Evolutionary conservation across 1,284 basidiomycete genomes (phyloP), one percentile per base, ranked within the genome.

Genomic region (Rhizopogon hawkerae): DNA sequence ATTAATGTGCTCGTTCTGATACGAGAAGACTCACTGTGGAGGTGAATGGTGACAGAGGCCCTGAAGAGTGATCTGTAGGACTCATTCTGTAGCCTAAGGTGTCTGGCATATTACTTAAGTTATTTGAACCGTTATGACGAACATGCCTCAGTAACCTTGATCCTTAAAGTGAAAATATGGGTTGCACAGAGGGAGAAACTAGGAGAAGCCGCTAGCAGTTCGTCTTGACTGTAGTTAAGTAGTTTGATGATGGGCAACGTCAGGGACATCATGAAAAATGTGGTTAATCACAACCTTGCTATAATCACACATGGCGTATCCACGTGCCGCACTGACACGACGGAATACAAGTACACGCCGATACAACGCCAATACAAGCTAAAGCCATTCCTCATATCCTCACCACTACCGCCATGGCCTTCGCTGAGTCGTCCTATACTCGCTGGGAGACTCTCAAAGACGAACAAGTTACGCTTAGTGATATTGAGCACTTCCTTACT

Each of bases 401-500:
- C 26, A 31, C 16, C 26, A 42, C 6, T 26, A 42, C 50, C 54
- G 26, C 5, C 26, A 64, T 68, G 64, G 57, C 60, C 37, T 57
- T 57, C 37, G 52, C 64, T 46, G 61, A 66, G 39, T 66, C 72
- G 54, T 66, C 69, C 35, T 72, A 72, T 62, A 61, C 70, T 51
- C 72, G 68, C 58, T 89, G 86, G 87, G 67, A 70, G 48, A 58
- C 62, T 43, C 70, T 84, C 41, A 54, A 69, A 33, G 78, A 87
- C 62, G 62, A 73, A 35, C 70, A 81, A 24, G 56, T 89, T 47
- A 79, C 78, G 2, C 58, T 66, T 1, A 70, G 78, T 34, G 59
- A 63, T 38, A 67, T 87, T 14, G 65, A 69, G 18, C 58, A 74
- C 34, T 60, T 73, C n/a, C 71, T 90, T n/a, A 66, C 63, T 5